These are phyloP conservation scores for Syncephalastrum sp. DNA, from an alignment of 371 early-diverging fungal genomes.

Conservation along the genomic window DNA sequence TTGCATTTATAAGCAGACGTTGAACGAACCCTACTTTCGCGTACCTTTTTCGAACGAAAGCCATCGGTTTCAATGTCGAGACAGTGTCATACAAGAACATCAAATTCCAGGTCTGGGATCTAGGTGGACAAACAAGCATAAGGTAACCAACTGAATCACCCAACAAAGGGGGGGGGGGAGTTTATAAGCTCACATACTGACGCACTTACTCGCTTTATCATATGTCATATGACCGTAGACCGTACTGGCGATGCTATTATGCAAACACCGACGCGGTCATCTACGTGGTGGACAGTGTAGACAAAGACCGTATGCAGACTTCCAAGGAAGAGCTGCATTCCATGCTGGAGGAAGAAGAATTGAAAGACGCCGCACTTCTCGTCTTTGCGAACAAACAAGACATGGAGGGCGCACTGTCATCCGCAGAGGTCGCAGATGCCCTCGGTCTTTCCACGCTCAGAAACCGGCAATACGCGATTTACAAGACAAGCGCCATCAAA, in stretches of 20 bases:
- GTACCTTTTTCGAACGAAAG: conserved; percentile 15
- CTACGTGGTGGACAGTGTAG: conserved; percentile 94
- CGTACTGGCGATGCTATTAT: conserved; percentile 66
- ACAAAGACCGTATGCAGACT: conserved; percentile 86
- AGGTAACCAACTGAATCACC: conserved; percentile 38
- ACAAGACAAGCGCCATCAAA: conserved; percentile 90
- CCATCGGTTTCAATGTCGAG: conserved; percentile 95
- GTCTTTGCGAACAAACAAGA: conserved; percentile 94
- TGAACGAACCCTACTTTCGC: background rate
- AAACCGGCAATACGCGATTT: conserved; percentile 90
- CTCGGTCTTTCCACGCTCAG: conserved; percentile 81
- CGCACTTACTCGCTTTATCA: background rate
- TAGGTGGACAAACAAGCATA: conserved; percentile 97
- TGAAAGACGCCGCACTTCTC: conserved; percentile 77
- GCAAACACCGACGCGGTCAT: conserved; percentile 92
- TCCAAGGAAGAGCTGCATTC: conserved; percentile 87
- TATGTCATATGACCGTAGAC: conserved; percentile 15
- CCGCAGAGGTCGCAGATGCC: conserved; percentile 84
- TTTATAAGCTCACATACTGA: background rate
- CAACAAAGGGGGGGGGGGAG: background rate
- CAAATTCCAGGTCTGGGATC: conserved; percentile 97
- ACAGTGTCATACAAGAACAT: conserved; percentile 97
- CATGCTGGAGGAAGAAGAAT: conserved; percentile 89
- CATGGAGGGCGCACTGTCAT: conserved; percentile 85
- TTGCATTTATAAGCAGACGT: background rate